Evolutionary conservation across 768 basidiomycete species (phyloP).

Genomic region (Mycena polygramma): DNA sequence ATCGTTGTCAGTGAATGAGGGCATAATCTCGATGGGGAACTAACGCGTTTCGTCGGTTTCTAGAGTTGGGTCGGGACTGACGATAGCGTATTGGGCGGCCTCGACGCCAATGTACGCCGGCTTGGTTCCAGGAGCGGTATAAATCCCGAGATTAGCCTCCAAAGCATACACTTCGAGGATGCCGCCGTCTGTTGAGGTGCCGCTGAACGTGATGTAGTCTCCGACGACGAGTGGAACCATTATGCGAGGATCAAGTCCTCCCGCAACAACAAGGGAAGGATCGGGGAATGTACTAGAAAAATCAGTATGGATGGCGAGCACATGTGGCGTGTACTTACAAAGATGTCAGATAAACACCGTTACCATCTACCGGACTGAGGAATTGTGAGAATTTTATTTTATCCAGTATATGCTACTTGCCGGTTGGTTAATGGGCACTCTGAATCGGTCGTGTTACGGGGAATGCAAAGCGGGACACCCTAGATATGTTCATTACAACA

Average conservation of each 20-base stretch:
- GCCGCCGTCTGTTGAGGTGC: conserved; percentile 26
- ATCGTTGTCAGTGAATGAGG: neutral
- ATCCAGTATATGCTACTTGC: neutral
- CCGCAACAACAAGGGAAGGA: conserved; percentile 11
- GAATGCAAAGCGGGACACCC: conserved; percentile 34
- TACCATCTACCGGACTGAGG: neutral
- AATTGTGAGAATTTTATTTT: too few species aligned
- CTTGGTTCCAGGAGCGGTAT: conserved; percentile 38
- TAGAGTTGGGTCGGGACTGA: neutral
- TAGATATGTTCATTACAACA: neutral
- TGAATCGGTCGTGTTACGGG: conserved; percentile 16
- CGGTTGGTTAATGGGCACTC: conserved; percentile 23
- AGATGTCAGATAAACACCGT: neutral
- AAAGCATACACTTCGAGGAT: conserved; percentile 36
- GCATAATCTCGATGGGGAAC: neutral
- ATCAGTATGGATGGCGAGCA: neutral
- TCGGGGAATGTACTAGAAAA: conserved; percentile 13
- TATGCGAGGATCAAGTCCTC: conserved; percentile 10
- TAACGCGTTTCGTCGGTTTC: conserved; percentile 10
- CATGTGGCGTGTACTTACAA: neutral
- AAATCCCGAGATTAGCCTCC: conserved; percentile 40
- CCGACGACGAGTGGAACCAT: conserved; percentile 25
- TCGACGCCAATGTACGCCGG: conserved; percentile 35
- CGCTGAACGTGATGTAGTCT: conserved; percentile 26
- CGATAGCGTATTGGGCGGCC: conserved; percentile 13